A percentile compares a stretch with the other conserved stretches of the same genome.
phyloP scores from a whole-genome alignment of 768 basidiomycete species.

The Mycena rebaudengoi region DNA sequence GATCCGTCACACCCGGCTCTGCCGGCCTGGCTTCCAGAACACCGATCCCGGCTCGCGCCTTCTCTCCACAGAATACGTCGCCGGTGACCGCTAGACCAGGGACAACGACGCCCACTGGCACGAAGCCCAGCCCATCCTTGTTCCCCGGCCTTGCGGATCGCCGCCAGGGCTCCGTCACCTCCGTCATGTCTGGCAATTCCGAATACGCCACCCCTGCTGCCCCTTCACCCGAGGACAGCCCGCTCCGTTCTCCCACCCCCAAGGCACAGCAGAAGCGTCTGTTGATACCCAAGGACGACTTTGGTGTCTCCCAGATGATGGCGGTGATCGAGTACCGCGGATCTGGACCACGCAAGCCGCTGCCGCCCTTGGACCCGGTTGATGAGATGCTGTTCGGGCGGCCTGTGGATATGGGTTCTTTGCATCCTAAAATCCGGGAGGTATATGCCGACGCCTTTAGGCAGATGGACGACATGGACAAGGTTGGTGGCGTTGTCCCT shows the following conservation, averaged over 20 bases:
- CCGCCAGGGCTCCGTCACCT: constrained; percentile 77
- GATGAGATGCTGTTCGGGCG: constrained; percentile 80
- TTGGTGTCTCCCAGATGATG: constrained; percentile 88
- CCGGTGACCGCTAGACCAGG: constrained; percentile 32
- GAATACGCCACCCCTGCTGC: constrained; percentile 55
- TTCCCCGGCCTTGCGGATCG: constrained; percentile 35
- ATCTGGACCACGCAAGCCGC: constrained; percentile 41
- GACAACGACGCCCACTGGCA: constrained; percentile 47
- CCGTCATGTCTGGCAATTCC: constrained; percentile 72
- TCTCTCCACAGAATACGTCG: background rate
- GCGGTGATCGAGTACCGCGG: constrained; percentile 82
- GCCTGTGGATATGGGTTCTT: constrained; percentile 61
- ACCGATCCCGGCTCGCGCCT: constrained; percentile 41
- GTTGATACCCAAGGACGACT: constrained; percentile 78
- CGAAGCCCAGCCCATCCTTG: constrained; percentile 25
- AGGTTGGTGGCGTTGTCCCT: constrained; percentile 49
- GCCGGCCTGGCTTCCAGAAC: constrained; percentile 41
- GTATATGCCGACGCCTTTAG: constrained; percentile 77
- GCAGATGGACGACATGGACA: constrained; percentile 82
- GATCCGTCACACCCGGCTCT: constrained; percentile 54
- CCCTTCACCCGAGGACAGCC: constrained; percentile 35
- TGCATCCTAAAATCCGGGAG: constrained; percentile 78
- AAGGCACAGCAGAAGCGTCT: constrained; percentile 54
- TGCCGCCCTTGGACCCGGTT: constrained; percentile 61
- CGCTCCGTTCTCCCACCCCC: constrained; percentile 35